phyloP scores from a whole-genome alignment of 148 eudicot species.

The Pharnaceum exiguum region DNA sequence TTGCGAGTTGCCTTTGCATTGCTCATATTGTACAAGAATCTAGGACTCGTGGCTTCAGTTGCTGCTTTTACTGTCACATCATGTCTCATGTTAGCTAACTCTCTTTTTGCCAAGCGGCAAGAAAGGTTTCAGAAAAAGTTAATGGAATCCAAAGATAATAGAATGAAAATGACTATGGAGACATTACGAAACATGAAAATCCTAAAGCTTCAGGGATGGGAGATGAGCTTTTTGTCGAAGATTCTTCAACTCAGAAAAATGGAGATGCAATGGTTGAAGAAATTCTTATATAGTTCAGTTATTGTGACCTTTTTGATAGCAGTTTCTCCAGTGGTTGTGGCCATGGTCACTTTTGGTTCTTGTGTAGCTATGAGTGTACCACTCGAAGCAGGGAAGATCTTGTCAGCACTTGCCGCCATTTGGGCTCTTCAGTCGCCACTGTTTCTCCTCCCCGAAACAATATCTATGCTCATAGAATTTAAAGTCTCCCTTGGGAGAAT shows the following conservation, averaged over 20 bases:
- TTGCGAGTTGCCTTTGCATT: conserved; percentile 5
- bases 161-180: conserved; percentile 57
- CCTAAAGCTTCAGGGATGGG: conserved; percentile 61
- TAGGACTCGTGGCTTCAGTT: conserved; percentile 7
- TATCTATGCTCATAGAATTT: conserved; percentile 38
- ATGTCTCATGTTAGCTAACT: background rate
- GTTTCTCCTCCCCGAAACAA: conserved; percentile 32
- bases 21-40: conserved; percentile 4
- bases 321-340: conserved; percentile 44
- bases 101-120: conserved; percentile 2
- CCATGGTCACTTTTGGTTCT: conserved; percentile 44
- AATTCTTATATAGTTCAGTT: conserved; percentile 23
- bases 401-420: conserved; percentile 53
- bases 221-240: conserved; percentile 43
- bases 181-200: conserved; percentile 46
- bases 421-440: conserved; percentile 43
- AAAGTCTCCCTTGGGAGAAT: conserved; percentile 54
- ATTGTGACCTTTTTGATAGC: conserved; percentile 25
- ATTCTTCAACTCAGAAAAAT: conserved; percentile 28
- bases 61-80: conserved; percentile 2
- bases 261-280: conserved; percentile 41
- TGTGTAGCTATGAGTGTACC: conserved; percentile 40
- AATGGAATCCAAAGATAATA: conserved; percentile 47
- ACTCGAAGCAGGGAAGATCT: conserved; percentile 38
- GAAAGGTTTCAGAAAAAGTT: conserved; percentile 35